Evolutionary conservation across 148 eudicot genomes (phyloP).

Genomic region (Rhododendron ferrugineum): DNA sequence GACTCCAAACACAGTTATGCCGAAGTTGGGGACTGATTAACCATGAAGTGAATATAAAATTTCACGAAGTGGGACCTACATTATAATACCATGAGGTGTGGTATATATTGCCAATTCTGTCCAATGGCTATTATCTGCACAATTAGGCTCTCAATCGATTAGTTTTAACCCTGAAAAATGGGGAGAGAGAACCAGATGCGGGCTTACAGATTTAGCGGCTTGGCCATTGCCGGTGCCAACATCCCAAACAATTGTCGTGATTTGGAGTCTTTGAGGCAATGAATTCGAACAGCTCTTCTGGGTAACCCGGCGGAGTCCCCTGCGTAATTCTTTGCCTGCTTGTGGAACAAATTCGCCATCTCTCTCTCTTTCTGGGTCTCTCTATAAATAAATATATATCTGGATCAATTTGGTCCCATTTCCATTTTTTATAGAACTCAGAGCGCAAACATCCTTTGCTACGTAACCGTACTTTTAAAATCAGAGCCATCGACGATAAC

Average conservation of each 20-base stretch:
- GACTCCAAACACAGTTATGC: too few relatives aligned
- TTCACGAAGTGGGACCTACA: too few relatives aligned
- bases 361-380: neutral
- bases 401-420: neutral
- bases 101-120: too few relatives aligned
- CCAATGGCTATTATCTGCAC: too few relatives aligned
- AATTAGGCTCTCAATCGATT: too few relatives aligned
- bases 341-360: constrained; percentile 10
- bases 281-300: constrained; percentile 53
- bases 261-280: constrained; percentile 61
- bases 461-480: too few relatives aligned
- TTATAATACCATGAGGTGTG: too few relatives aligned
- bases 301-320: constrained; percentile 50
- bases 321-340: constrained; percentile 38
- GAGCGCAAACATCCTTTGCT: too few relatives aligned
- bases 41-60: too few relatives aligned
- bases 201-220: constrained; percentile 53
- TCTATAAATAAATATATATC: neutral
- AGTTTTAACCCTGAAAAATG: constrained; percentile 18
- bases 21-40: too few relatives aligned
- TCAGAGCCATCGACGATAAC: too few relatives aligned
- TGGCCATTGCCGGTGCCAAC: constrained; percentile 73
- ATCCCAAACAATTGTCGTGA: constrained; percentile 40
- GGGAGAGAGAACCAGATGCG: neutral
- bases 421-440: neutral